Base-by-base conservation (phyloP, 2,329 filamentous ascomycete genomes). In the Onygenales sp. region DNA sequence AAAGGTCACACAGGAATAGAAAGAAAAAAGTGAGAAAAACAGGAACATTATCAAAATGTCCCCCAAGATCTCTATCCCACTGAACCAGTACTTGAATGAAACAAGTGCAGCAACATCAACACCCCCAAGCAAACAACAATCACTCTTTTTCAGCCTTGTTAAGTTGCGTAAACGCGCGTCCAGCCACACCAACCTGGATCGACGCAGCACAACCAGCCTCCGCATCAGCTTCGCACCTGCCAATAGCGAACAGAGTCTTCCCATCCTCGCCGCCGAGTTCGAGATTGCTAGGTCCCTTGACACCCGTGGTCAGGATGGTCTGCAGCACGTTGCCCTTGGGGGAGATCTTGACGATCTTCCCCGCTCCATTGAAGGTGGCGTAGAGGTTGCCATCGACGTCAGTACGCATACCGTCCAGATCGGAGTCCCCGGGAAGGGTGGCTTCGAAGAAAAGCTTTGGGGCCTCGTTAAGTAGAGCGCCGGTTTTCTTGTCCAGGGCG, bases 371-470 rank as follows among this genome's bases (percentile, higher is more conserved):
- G 32, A 41, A 41, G 4, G 50, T 33, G 27, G 44, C 50, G 42
- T 43, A 51, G 9, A 51, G 14, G 33, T 51, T 51, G 21, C 50
- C 50, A 36, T 51, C 42, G n/a, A 44, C 41, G n/a, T 51, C 50
- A 2, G 50, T 21, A 31, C 50, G 50, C 50, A 51, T 51, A 7
- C 50, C 50, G 42, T 51, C 50, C 13, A 51, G 32, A 43, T 51
- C 50, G 7, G 32, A n/a, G 6, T n/a, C 50, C 5, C 14, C 32
- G 5, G 21, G 31, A 36, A 43, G 21, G 31, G 13, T 44, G 41
- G 44, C 35, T 8, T 43, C 31, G 32, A 43, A 39, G 50, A 43
- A 51, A 5, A 44, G 27, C 9, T 14, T 31, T 14, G 50, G 50
- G 5, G 32, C 41, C 50, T 43, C 13, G n/a, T 51, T 21, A 7